These are phyloP conservation scores for Ophiosphaerella herpotricha DNA, from an alignment of 2,329 filamentous ascomycete genomes.

Conservation along the genomic window DNA sequence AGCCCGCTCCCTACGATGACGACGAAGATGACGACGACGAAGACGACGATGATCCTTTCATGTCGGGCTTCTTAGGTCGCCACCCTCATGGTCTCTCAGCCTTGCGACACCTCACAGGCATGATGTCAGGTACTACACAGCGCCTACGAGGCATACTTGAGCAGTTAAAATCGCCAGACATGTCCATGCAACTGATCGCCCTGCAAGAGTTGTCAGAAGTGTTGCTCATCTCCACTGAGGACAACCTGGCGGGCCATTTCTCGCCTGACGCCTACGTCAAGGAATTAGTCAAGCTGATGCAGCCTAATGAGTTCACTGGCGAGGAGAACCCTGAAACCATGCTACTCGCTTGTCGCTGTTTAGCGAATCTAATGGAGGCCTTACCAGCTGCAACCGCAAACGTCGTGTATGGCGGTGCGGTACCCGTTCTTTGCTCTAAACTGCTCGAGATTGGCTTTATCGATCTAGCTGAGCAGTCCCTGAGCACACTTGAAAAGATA, in stretches of 20 bases:
- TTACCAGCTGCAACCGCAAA: slow-evolving; percentile 90
- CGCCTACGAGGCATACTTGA: slow-evolving; percentile 69
- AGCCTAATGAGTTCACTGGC: slow-evolving; percentile 79
- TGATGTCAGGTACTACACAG: slow-evolving; percentile 80
- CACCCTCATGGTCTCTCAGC: slow-evolving; percentile 69
- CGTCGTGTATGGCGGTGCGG: slow-evolving; percentile 95
- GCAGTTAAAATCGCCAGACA: slow-evolving; percentile 76
- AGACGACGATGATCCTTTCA: slow-evolving; percentile 65
- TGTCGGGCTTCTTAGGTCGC: slow-evolving; percentile 67
- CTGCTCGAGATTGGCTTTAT: slow-evolving; percentile 96
- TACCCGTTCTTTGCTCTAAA: slow-evolving; percentile 93
- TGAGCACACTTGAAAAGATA: slow-evolving; percentile 97
- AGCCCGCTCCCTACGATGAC: slow-evolving; percentile 54
- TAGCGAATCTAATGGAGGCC: slow-evolving; percentile 98
- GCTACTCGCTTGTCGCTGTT: slow-evolving; percentile 91
- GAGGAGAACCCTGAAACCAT: slow-evolving; percentile 97
- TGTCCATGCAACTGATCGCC: slow-evolving; percentile 86
- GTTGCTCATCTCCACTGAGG: slow-evolving; percentile 91
- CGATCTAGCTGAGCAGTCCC: slow-evolving; percentile 92
- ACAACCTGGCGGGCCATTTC: slow-evolving; percentile 93
- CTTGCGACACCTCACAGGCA: slow-evolving; percentile 83
- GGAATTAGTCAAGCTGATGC: slow-evolving; percentile 90
- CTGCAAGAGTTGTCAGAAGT: slow-evolving; percentile 93
- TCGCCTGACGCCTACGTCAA: slow-evolving; percentile 94
- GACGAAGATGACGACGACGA: slow-evolving; percentile 55